Conservation (phyloP, 2,329 filamentous ascomycete genomes). For the Botrytis hyacinthi region DNA sequence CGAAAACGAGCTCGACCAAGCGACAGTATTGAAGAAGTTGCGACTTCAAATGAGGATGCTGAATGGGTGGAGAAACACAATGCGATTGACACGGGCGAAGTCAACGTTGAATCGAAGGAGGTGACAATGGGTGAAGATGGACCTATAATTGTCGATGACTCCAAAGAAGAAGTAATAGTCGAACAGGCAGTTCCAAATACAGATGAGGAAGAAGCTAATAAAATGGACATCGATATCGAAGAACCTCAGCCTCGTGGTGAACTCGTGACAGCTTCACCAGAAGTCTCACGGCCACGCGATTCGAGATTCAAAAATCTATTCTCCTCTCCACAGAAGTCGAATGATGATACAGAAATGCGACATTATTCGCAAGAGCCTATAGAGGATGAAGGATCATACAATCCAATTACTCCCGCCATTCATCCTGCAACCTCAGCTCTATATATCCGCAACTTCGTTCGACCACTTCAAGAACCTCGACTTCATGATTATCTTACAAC, state of each 20-base stretch:
- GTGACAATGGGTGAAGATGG: slow-evolving; percentile 13
- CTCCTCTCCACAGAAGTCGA: slow-evolving; percentile 13
- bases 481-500: slow-evolving; percentile 68
- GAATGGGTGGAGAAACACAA: slow-evolving; percentile 34
- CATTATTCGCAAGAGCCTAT: slow-evolving; percentile 24
- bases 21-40: slow-evolving; percentile 27
- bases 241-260: slow-evolving; percentile 8
- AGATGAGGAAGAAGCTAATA: slow-evolving; percentile 3
- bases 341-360: slow-evolving; percentile 22
- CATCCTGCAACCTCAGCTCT: slow-evolving; percentile 74
- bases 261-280: slow-evolving; percentile 17
- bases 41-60: slow-evolving; percentile 26
- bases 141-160: slow-evolving; percentile 25
- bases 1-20: slow-evolving; percentile 55
- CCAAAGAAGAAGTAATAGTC: slow-evolving; percentile 26
- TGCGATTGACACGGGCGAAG: slow-evolving; percentile 25
- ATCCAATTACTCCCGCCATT: slow-evolving; percentile 52
- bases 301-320: slow-evolving; percentile 50
- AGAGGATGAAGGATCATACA: slow-evolving; percentile 31
- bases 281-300: slow-evolving; percentile 36
- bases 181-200: slow-evolving; percentile 15
- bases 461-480: slow-evolving; percentile 68
- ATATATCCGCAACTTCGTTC: slow-evolving; percentile 89
- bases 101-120: slow-evolving; percentile 21
- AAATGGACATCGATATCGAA: slow-evolving; percentile 18